A percentile compares a stretch with the other conserved stretches of the same genome.
Evolutionary conservation across 208 protist genomes (phyloP).

Genomic region (Acanthamoeba royreba): DNA sequence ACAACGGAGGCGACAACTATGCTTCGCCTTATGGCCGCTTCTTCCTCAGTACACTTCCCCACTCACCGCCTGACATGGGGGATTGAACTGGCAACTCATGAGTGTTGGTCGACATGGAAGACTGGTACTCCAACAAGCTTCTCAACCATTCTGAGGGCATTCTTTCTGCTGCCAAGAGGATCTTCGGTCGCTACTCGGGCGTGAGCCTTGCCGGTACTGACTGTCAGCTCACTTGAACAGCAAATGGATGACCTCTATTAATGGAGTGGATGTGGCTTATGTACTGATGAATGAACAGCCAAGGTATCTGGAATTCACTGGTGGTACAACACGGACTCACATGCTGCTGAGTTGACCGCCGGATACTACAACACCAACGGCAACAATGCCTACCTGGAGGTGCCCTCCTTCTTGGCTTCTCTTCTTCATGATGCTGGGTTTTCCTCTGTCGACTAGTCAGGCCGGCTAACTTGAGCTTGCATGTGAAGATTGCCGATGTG

Average conservation of each 20-base stretch:
- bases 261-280: no score
- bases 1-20: slow-evolving; percentile 50
- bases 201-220: neutral
- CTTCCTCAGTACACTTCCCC: slow-evolving; percentile 76
- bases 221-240: no score
- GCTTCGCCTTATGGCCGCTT: slow-evolving; percentile 71
- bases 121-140: slow-evolving; percentile 60
- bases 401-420: neutral
- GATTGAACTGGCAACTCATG: neutral
- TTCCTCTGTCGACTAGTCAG: no score
- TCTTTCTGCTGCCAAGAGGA: slow-evolving; percentile 35
- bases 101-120: neutral
- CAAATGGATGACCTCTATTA: no score
- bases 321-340: slow-evolving; percentile 65
- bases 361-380: slow-evolving; percentile 78
- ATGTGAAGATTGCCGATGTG: slow-evolving; percentile 49
- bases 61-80: neutral
- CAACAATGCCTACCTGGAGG: slow-evolving; percentile 51
- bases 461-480: no score
- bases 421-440: neutral
- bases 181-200: neutral
- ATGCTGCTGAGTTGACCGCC: slow-evolving; percentile 80
- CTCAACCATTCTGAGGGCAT: slow-evolving; percentile 65
- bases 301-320: slow-evolving; percentile 83
- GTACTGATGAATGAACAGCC: no score